Base-by-base conservation (phyloP, 805 yeast genomes). In the Wickerhamomyces chambardii region DNA sequence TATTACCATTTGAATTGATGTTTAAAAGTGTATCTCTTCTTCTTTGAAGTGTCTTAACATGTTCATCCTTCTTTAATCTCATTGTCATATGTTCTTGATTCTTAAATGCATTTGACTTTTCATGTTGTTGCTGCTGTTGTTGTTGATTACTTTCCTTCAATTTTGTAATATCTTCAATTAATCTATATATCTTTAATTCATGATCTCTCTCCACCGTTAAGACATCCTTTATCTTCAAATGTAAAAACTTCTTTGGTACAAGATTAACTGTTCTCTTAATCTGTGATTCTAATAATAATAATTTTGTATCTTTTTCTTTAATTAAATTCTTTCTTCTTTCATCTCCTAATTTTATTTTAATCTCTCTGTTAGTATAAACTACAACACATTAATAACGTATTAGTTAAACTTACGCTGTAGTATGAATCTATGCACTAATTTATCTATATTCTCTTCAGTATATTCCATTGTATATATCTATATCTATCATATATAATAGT, bases 201-300 rank as follows among this genome's bases (percentile, higher is more conserved):
- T 50, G 53, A n/a, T 51, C 56, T 33, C 52, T 37, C 28, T 51
- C 56, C 1, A 51, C 45, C 0, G 42, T 32, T 4, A 51, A 33
- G 1, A 51, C 48, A 33, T 51, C 53, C 21, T 41, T 39, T 22
- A 51, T 46, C 28, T 34, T 30, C 9, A 51, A 32, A 11, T 31
- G 34, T 3, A 45, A 31, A 19, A 51, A 50, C 36, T 42, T 48
- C 40, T 50, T 50, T 6, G 56, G 56, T 5, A 51, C 53, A 18
- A 42, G 28, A 3, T 41, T 41, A 4, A 38, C 15, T 5, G 48
- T 31, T 26, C 56, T 33, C 3, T 38, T 35, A 3, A 50, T 42
- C 38, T 41, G 50, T 9, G 52, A 43, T 22, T 45, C 46, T 12
- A 48, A 42, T n/a, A 50, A 29, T 2, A 37, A 34, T 3, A 41